A percentile compares a stretch with the other conserved stretches of the same genome.
Conservation (phyloP, 2,329 filamentous ascomycete species). For the Phyllosticta citribraziliensis region DNA sequence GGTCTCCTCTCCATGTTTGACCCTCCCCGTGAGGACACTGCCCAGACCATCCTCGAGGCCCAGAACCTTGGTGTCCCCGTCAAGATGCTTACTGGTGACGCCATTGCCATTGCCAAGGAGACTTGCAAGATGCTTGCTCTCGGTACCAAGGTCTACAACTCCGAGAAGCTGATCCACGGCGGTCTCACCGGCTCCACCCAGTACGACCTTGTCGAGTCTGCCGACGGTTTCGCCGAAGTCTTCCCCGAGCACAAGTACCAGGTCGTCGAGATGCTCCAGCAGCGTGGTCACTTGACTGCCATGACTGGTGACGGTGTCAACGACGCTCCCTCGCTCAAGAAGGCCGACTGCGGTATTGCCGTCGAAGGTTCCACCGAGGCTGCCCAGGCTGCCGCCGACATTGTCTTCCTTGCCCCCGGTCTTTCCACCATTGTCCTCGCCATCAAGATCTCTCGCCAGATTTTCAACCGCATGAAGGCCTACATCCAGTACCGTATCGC, state of each 20-base stretch:
- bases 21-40: conserved; percentile 68
- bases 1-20: conserved; percentile 75
- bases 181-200: conserved; percentile 63
- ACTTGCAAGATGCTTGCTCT: conserved; percentile 75
- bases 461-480: conserved; percentile 70
- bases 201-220: conserved; percentile 67
- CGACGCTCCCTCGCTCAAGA: conserved; percentile 64
- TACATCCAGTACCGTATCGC: conserved; percentile 72
- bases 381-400: conserved; percentile 62
- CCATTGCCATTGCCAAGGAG: conserved; percentile 70
- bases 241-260: conserved; percentile 70
- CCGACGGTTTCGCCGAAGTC: conserved; percentile 64
- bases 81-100: conserved; percentile 76
- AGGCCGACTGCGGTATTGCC: conserved; percentile 65
- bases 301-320: conserved; percentile 72
- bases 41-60: conserved; percentile 67
- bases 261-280: conserved; percentile 66
- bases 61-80: conserved; percentile 67
- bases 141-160: conserved; percentile 74
- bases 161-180: conserved; percentile 65
- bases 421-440: conserved; percentile 61
- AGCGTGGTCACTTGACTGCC: conserved; percentile 61
- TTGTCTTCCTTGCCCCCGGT: conserved; percentile 65
- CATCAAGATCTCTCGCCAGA: conserved; percentile 65
- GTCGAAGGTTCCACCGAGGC: conserved; percentile 64